These are phyloP conservation scores for Zizania palustris DNA, from an alignment of 202 grass and related monocot species.

Conservation along the genomic window DNA sequence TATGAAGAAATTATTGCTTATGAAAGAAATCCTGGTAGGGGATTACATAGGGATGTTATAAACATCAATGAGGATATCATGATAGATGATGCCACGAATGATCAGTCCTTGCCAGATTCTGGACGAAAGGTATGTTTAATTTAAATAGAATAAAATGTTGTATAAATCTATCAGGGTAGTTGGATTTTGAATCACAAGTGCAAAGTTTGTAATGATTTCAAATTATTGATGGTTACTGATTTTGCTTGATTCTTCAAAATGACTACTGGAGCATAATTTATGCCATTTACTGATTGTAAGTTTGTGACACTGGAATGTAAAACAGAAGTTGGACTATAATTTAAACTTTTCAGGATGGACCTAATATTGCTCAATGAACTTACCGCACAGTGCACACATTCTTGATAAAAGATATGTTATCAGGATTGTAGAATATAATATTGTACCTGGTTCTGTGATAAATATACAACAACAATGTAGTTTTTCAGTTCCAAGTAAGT, in stretches of 20 bases:
- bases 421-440: background rate
- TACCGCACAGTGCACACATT: background rate
- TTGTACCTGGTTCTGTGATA: background rate
- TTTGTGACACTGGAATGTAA: background rate
- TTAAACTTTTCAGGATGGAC: background rate
- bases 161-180: constrained; percentile 11
- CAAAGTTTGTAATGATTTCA: constrained; percentile 6
- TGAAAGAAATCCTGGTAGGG: constrained; percentile 67
- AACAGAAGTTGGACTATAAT: background rate
- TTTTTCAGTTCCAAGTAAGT: too few species aligned
- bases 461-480: too few species aligned
- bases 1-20: constrained; percentile 72
- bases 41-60: constrained; percentile 72
- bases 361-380: constrained; percentile 22
- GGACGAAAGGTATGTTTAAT: constrained; percentile 66
- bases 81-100: constrained; percentile 67
- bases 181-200: constrained; percentile 16
- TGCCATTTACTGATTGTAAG: constrained; percentile 7
- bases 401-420: background rate
- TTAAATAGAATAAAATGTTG: constrained; percentile 1
- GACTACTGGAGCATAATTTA: background rate
- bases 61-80: constrained; percentile 96
- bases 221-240: constrained; percentile 9
- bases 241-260: constrained; percentile 31
- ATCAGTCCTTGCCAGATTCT: constrained; percentile 72